Base-by-base conservation (phyloP, 179 eudicot genomes). In the Vitellaria paradoxa region DNA sequence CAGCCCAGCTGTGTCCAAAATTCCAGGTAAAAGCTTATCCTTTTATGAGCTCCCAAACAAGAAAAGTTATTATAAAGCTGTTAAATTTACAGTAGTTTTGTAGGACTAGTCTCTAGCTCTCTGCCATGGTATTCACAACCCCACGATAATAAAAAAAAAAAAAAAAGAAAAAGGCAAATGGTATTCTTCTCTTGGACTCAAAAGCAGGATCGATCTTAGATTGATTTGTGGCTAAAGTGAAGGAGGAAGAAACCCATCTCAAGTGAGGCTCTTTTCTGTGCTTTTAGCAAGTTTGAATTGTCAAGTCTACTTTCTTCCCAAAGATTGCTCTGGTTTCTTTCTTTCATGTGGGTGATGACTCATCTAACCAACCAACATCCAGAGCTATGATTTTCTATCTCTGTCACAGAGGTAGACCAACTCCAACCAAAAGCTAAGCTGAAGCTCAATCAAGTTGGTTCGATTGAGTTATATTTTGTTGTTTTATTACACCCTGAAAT, bases 11-110 rank as follows among this genome's bases (percentile, higher is more conserved):
- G 69, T 26, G 14, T 2, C 10, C 30, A 45, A 23, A 47, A 20
- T 13, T 24, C 11, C 14, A n/a, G 23, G 57, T 14, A 6, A 46
- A 74, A 30, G 37, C 37, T 30, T 30, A 0, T 1, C 37, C 37
- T 2, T 30, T 30, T 63, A 76, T 50, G 78, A 76, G 72, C 78
- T 76, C 62, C 78, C 72, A 76, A 76, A 76, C 78, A 76, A 76
- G 72, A 76, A 14, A 76, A 65, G 61, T 76, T 49, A 76, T 50
- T 76, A 37, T 18, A 66, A 52, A 65, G 59, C 63, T 30, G 78
- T 26, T 64, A 9, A 15, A 30, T 30, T 30, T 30, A 30, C 37
- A 30, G 37, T 30, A 30, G 37, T 30, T 30, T 30, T 30, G 37
- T 12, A 69, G 18, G 30, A 57, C 24, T 56, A 3, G 13, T 18